These are phyloP conservation scores for Brachypodium distachyon DNA, from an alignment of 202 grass and related monocot genomes.

Conservation along the genomic window DNA sequence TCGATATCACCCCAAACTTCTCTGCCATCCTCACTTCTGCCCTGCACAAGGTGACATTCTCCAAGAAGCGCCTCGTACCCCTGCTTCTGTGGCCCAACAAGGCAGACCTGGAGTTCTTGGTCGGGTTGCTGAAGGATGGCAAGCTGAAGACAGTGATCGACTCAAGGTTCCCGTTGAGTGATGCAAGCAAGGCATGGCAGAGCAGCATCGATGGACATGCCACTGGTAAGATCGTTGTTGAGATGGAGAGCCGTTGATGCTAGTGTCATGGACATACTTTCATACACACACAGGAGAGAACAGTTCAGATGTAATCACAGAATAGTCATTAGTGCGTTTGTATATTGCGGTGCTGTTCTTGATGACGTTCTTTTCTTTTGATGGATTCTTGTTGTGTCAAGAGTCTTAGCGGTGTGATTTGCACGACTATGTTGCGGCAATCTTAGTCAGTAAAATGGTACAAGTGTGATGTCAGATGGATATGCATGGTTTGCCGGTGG, in stretches of 20 bases:
- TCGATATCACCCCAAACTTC: conserved; percentile 47
- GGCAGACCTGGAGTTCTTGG: conserved; percentile 49
- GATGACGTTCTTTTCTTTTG: background rate
- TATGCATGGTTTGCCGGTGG: background rate
- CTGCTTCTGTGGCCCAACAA: conserved; percentile 18
- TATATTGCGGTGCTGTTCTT: background rate
- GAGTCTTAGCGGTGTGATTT: background rate
- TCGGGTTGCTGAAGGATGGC: conserved; percentile 38
- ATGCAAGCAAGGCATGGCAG: conserved; percentile 47
- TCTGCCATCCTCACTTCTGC: conserved; percentile 1
- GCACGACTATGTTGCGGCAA: background rate
- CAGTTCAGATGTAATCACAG: background rate
- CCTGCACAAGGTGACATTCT: conserved; percentile 41
- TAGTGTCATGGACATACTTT: background rate
- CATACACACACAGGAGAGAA: background rate
- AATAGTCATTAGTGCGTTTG: background rate
- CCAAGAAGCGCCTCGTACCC: conserved; percentile 50
- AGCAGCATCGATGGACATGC: conserved; percentile 77
- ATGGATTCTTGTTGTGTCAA: background rate
- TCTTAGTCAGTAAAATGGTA: background rate
- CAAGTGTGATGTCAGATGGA: background rate
- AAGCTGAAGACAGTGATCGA: conserved; percentile 53
- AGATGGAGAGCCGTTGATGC: conserved; percentile 2
- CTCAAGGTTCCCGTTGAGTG: conserved; percentile 33
- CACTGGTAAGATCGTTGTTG: conserved; percentile 72